Percentiles rank a stretch among this genome's conserved stretches.
Evolutionary conservation across 1,284 basidiomycete genomes (phyloP).

Genomic region (Ganoderma lingzhi): DNA sequence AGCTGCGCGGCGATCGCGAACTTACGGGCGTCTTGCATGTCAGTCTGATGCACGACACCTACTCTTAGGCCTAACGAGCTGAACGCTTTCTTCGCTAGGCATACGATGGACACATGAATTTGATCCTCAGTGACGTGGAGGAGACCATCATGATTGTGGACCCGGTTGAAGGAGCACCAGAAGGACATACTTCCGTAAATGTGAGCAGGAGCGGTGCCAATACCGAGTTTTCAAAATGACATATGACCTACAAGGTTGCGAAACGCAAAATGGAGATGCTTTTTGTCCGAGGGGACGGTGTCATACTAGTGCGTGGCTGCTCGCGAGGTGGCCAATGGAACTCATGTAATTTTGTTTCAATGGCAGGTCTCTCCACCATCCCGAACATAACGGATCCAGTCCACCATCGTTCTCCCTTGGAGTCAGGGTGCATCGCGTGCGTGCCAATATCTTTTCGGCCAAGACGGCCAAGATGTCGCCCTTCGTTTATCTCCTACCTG

Average conservation of each 20-base stretch:
- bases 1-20: constrained; percentile 95
- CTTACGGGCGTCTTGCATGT: constrained; percentile 95
- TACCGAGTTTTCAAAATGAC: constrained; percentile 10
- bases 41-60: constrained; percentile 41
- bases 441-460: constrained; percentile 46
- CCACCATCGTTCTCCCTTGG: constrained; percentile 26
- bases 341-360: constrained; percentile 21
- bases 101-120: constrained; percentile 99
- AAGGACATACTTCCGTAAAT: constrained; percentile 66
- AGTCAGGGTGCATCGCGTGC: constrained; percentile 9
- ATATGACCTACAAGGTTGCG: constrained; percentile 69
- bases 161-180: constrained; percentile 59
- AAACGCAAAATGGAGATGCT: constrained; percentile 98
- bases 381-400: constrained; percentile 48
- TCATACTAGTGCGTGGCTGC: constrained; percentile 69
- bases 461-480: constrained; percentile 32
- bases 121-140: constrained; percentile 97
- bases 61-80: constrained; percentile 6
- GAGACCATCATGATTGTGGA: constrained; percentile 96
- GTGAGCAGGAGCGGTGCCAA: constrained; percentile 46
- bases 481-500: neutral
- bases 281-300: constrained; percentile 96
- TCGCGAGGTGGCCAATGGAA: neutral
- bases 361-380: constrained; percentile 78
- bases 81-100: constrained; percentile 63